Conservation (phyloP, 1,284 basidiomycete genomes). For the Psilocybe mexicana region DNA sequence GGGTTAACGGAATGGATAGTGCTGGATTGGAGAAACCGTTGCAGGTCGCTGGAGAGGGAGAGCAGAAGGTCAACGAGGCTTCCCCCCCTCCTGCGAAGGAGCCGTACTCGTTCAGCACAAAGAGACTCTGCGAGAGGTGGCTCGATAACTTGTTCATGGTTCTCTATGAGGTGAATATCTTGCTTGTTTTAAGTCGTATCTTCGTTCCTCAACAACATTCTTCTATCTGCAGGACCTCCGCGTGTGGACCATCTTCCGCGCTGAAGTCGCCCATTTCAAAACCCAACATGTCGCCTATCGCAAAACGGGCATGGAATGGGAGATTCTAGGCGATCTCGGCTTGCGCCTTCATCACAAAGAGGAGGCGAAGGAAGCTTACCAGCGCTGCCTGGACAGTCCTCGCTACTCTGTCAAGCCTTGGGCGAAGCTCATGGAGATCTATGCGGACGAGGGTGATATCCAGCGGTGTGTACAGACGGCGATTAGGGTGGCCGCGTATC, state of each 20-base stretch:
- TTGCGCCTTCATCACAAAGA: conserved; percentile 93
- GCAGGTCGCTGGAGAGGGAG: conserved; percentile 55
- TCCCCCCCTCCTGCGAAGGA: conserved; percentile 43
- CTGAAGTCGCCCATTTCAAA: conserved; percentile 98
- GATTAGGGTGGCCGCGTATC: conserved; percentile 91
- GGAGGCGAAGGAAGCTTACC: conserved; percentile 96
- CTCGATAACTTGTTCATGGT: conserved; percentile 99
- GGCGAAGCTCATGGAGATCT: conserved; percentile 91
- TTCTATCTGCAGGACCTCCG: conserved; percentile 72
- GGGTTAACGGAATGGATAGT: conserved; percentile 35
- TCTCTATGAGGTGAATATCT: conserved; percentile 78
- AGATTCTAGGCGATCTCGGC: conserved; percentile 95
- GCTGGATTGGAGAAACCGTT: conserved; percentile 59
- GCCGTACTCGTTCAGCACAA: conserved; percentile 92
- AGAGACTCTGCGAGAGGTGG: conserved; percentile 97
- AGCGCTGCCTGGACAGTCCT: conserved; percentile 87
- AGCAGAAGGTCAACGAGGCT: conserved; percentile 39
- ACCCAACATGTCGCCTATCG: conserved; percentile 96
- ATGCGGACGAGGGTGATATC: conserved; percentile 92
- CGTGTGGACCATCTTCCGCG: conserved; percentile 99
- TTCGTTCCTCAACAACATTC: neutral
- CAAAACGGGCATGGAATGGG: conserved; percentile 98
- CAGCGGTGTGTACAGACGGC: conserved; percentile 89
- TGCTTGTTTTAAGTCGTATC: neutral
- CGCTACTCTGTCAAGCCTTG: conserved; percentile 92